Conservation (phyloP, 1,139 yeast species). For the Debaryomyces robertsiae region DNA sequence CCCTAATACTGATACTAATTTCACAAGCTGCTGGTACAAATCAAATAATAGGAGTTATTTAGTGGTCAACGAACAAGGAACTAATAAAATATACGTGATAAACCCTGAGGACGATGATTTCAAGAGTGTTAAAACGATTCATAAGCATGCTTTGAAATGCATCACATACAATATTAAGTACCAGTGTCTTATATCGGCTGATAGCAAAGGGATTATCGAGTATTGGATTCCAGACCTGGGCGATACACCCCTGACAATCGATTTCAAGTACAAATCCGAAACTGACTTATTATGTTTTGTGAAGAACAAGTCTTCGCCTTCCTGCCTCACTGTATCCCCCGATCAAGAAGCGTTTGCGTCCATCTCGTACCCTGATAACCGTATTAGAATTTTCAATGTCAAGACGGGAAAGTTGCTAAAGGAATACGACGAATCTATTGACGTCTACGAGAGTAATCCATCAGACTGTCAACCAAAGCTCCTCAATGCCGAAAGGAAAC, state of each 20-base stretch:
- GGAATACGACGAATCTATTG: conserved; percentile 22
- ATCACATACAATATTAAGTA: conserved; percentile 30
- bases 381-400: conserved; percentile 35
- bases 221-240: conserved; percentile 35
- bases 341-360: conserved; percentile 20
- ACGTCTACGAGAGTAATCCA: conserved; percentile 18
- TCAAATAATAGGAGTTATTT: conserved; percentile 18
- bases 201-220: conserved; percentile 45
- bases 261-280: conserved; percentile 40
- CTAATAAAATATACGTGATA: conserved; percentile 21
- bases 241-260: conserved; percentile 21
- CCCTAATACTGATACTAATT: conserved; percentile 20
- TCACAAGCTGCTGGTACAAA: conserved; percentile 23
- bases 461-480: conserved; percentile 25
- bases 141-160: conserved; percentile 29
- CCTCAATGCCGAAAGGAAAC: conserved; percentile 27
- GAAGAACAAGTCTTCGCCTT: conserved; percentile 14
- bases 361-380: conserved; percentile 31
- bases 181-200: conserved; percentile 41
- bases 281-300: conserved; percentile 46
- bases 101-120: conserved; percentile 24
- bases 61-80: conserved; percentile 25
- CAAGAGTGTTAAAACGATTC: conserved; percentile 21
- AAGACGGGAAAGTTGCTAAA: conserved; percentile 34
- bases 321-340: conserved; percentile 8